Evolutionary conservation across 768 basidiomycete species (phyloP).

Genomic region (Xerocomellus intermedius): DNA sequence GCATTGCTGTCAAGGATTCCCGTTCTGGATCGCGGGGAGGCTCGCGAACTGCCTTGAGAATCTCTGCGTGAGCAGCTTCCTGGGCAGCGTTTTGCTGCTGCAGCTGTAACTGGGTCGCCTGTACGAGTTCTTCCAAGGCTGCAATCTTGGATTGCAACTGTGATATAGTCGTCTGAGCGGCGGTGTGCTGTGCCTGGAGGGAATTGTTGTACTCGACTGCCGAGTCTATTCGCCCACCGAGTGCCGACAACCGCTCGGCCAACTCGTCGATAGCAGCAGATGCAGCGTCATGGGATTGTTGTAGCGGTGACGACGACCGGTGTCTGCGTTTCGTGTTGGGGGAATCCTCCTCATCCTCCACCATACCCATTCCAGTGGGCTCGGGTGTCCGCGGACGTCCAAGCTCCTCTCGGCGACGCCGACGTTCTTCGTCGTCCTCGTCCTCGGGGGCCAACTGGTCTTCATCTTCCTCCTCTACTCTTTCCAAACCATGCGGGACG

Average conservation of each 20-base stretch:
- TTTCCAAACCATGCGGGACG: slow-evolving; percentile 64
- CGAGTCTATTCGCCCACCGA: slow-evolving; percentile 71
- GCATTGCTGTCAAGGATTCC: slow-evolving; percentile 51
- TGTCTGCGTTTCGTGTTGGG: slow-evolving; percentile 20
- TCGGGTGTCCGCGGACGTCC: slow-evolving; percentile 81
- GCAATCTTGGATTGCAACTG: slow-evolving; percentile 67
- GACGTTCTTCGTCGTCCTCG: slow-evolving; percentile 49
- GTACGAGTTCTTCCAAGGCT: slow-evolving; percentile 65
- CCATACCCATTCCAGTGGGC: slow-evolving; percentile 59
- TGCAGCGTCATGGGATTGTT: slow-evolving; percentile 23
- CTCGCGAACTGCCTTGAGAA: slow-evolving; percentile 35
- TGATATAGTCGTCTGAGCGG: slow-evolving; percentile 73
- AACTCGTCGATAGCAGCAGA: slow-evolving; percentile 52
- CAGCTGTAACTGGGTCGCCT: slow-evolving; percentile 44
- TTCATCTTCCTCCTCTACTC: slow-evolving; percentile 75
- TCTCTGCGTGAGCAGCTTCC: slow-evolving; percentile 34
- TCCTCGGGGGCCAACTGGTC: slow-evolving; percentile 42
- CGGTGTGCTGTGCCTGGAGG: slow-evolving; percentile 74
- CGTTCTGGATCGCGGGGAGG: slow-evolving; percentile 38
- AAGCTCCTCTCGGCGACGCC: slow-evolving; percentile 48
- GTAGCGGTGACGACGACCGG: slow-evolving; percentile 16
- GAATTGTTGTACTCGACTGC: slow-evolving; percentile 71
- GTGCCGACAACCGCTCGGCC: slow-evolving; percentile 54
- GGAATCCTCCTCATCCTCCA: slow-evolving; percentile 44
- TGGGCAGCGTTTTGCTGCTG: slow-evolving; percentile 37